Conservation (phyloP, 2,329 filamentous ascomycete species). For the Colletotrichum acutatum region DNA sequence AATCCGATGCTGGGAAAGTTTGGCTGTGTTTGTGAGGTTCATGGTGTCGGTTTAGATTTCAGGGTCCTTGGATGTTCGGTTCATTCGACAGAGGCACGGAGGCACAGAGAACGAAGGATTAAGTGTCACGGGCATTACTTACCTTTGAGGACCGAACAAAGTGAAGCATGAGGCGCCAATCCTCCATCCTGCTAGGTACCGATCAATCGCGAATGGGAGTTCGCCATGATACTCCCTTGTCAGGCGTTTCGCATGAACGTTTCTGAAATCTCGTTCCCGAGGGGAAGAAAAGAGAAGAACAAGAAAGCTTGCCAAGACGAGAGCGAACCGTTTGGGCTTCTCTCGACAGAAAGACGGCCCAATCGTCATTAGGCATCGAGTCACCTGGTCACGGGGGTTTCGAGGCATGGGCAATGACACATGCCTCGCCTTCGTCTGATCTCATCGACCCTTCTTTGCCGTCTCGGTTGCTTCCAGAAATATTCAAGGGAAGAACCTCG, state of each 20-base stretch:
- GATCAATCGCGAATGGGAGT: not conserved
- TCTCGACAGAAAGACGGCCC: not conserved
- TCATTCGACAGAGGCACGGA: not conserved
- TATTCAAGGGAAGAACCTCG: not conserved
- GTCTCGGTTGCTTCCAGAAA: conserved; percentile 30
- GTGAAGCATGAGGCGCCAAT: not conserved
- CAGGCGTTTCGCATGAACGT: not conserved
- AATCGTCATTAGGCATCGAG: not conserved
- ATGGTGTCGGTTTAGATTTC: not conserved
- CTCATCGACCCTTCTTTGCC: not conserved
- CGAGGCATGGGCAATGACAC: not conserved
- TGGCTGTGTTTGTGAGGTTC: not conserved
- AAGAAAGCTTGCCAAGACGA: not conserved
- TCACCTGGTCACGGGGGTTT: not conserved
- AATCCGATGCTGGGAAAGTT: not conserved
- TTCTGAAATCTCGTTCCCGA: not conserved
- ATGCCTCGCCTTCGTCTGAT: conserved; percentile 19
- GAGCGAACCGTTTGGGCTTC: not conserved
- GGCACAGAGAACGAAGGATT: not conserved
- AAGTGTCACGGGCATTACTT: not conserved
- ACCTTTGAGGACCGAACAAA: no score
- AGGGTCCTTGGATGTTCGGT: not conserved
- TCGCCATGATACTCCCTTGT: not conserved
- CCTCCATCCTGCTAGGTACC: not conserved
- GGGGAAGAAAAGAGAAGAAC: not conserved